Percentiles rank a stretch among this genome's conserved stretches.
Conservation (phyloP, 768 basidiomycete species). For the Tylopilus vinaceipallidus region DNA sequence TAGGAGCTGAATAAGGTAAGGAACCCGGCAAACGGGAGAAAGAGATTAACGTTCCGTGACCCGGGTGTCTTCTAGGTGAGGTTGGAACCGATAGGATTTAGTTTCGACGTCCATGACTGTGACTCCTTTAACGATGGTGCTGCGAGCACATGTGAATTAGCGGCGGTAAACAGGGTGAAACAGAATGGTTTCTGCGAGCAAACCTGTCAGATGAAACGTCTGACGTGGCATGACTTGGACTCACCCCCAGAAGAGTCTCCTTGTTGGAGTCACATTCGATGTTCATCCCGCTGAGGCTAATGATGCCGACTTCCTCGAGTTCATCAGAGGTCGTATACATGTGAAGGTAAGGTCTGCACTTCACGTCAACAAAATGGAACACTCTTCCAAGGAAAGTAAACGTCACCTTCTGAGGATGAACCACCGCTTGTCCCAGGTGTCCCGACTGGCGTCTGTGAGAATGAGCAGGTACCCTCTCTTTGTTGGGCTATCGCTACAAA, state of each 20-base stretch:
- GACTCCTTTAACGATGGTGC: constrained; percentile 82
- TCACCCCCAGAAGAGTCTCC: constrained; percentile 81
- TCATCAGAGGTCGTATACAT: constrained; percentile 85
- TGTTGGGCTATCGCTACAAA: constrained; percentile 67
- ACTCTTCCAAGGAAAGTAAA: not conserved
- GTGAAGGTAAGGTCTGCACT: constrained; percentile 80
- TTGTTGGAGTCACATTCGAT: constrained; percentile 86
- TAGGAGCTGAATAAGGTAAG: constrained; percentile 20
- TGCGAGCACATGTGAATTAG: constrained; percentile 88
- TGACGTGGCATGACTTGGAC: constrained; percentile 23
- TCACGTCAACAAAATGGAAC: constrained; percentile 1
- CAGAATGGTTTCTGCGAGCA: constrained; percentile 69
- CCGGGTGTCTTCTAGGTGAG: constrained; percentile 33
- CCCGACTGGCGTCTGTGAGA: constrained; percentile 74
- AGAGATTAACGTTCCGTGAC: not conserved
- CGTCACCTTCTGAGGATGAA: constrained; percentile 81
- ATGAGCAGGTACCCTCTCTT: constrained; percentile 85
- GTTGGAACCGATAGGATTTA: constrained; percentile 76
- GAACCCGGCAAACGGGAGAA: not conserved
- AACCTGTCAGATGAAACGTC: constrained; percentile 2
- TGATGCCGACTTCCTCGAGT: constrained; percentile 76
- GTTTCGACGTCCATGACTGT: constrained; percentile 77
- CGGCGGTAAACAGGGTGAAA: constrained; percentile 89
- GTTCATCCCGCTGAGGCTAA: constrained; percentile 82
- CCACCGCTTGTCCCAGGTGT: constrained; percentile 82